Evolutionary conservation across 208 protist genomes (phyloP).

Genomic region (Crithidia expoeki): DNA sequence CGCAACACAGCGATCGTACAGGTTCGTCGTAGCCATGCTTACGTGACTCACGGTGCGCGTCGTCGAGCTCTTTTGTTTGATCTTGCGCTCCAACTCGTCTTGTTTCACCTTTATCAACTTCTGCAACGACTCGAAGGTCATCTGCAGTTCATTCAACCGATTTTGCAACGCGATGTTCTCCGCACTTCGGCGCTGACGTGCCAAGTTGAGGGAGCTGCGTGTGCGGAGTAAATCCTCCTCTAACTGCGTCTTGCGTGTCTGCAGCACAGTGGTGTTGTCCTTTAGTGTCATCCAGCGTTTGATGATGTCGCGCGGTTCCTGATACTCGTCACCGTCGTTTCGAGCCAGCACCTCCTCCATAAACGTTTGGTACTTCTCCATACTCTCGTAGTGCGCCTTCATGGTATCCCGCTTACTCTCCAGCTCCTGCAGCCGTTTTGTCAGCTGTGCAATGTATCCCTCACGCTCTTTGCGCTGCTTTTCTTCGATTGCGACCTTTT

Average conservation of each 20-base stretch:
- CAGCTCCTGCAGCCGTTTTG: constrained; percentile 50
- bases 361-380: constrained; percentile 87
- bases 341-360: constrained; percentile 89
- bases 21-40: constrained; percentile 89
- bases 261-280: constrained; percentile 91
- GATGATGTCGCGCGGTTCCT: constrained; percentile 91
- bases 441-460: constrained; percentile 79
- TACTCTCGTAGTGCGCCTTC: constrained; percentile 60
- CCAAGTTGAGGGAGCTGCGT: constrained; percentile 81
- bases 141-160: constrained; percentile 89
- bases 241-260: constrained; percentile 89
- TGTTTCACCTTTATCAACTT: constrained; percentile 89
- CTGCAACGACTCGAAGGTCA: constrained; percentile 81
- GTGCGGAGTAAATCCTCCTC: constrained; percentile 91
- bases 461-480: constrained; percentile 86
- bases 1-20: constrained; percentile 87
- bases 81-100: constrained; percentile 86
- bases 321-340: constrained; percentile 92
- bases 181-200: constrained; percentile 82
- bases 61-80: constrained; percentile 88
- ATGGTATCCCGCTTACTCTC: constrained; percentile 65
- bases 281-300: constrained; percentile 90
- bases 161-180: constrained; percentile 91
- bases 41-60: constrained; percentile 92
- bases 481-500: constrained; percentile 88